phyloP scores from a whole-genome alignment of 345 rosid species.

The rapeseed (Brassica napus) region Da-Ae NC_063438.1:3045001-3045500 shows the following conservation, averaged over 20 bases:
- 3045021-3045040: slow-evolving; percentile 79
- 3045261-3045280: slow-evolving; percentile 67
- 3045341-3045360: no score
- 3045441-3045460: slow-evolving; percentile 75
- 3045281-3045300: background rate
- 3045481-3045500: background rate
- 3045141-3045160: background rate
- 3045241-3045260: slow-evolving; percentile 73
- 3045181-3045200: slow-evolving; percentile 42
- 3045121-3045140: background rate
- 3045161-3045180: background rate
- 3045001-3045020: slow-evolving; percentile 62
- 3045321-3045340: background rate
- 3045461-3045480: slow-evolving; percentile 71
- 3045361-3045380: background rate
- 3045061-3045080: slow-evolving; percentile 83
- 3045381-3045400: slow-evolving; percentile 57
- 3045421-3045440: slow-evolving; percentile 76
- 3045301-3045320: background rate
- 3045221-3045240: slow-evolving; percentile 81
- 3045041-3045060: slow-evolving; percentile 85
- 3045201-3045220: slow-evolving; percentile 91
- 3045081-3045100: slow-evolving; percentile 73
- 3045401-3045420: slow-evolving; percentile 71
- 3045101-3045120: background rate